These are phyloP conservation scores for Eucalyptus victrix DNA, from an alignment of 345 rosid genomes.

Conservation along the genomic window DNA sequence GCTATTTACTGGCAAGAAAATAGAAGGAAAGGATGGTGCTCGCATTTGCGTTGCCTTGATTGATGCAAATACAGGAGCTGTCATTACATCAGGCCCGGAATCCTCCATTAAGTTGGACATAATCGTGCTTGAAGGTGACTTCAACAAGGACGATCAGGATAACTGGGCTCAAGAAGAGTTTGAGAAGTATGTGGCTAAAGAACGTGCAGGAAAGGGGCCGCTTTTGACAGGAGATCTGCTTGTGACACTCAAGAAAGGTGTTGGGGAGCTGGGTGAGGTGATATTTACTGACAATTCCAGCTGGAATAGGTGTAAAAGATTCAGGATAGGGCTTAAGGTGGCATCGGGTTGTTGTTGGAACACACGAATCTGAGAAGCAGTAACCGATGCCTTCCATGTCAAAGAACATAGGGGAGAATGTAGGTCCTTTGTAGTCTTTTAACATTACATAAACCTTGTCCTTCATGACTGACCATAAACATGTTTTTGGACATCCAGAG, in stretches of 20 bases:
- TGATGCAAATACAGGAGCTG: neutral
- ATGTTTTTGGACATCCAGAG: too few relatives aligned
- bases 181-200: fast-evolving
- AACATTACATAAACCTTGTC: too few relatives aligned
- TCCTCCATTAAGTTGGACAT: neutral
- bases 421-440: fast-evolving
- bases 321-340: too few relatives aligned
- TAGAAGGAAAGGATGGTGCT: neutral
- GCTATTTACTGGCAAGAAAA: neutral
- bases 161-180: neutral
- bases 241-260: neutral
- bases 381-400: fast-evolving
- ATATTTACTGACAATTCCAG: neutral
- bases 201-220: fast-evolving
- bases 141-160: neutral
- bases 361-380: too few relatives aligned
- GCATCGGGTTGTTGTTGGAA: too few relatives aligned
- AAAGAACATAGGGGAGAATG: too few relatives aligned
- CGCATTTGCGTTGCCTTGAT: neutral
- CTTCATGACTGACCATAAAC: too few relatives aligned
- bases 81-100: neutral
- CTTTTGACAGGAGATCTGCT: neutral
- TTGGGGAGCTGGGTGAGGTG: neutral
- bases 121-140: neutral
- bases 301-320: neutral